Evolutionary conservation across 768 basidiomycete genomes (phyloP), one percentile per base, ranked within the genome.

Genomic region (Boletus huronensis): DNA sequence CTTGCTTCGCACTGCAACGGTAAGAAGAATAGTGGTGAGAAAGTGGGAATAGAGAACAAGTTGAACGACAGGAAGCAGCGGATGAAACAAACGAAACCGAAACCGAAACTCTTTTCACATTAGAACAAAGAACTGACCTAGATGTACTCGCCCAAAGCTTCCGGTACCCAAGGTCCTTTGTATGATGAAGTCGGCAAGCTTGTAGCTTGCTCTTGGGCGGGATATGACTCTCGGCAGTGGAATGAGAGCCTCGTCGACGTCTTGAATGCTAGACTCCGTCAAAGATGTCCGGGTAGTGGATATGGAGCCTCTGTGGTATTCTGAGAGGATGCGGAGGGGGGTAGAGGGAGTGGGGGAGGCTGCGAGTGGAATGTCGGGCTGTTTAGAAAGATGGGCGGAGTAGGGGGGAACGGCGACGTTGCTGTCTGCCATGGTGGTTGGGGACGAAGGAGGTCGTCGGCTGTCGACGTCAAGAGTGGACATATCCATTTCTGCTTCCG

Each of bases 121-220:
- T 16, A 14, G 51, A 41, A 49, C 21, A 55, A 52, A 47, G 40
- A 9, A 52, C 64, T 28, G 54, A 91, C 91, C 91, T 38, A 93
- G 76, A 72, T 93, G 91, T 0, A 99, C 97, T n/a, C 94, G 82
- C 2, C 97, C 97, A 70, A 99, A 98, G 66, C 93, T 97, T 1
- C 97, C 97, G 1, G 94, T 98, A 0, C 97, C 96, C 48, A 93
- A 70, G 14, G 89, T 93, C 26, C 90, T 77, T 62, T 89, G 85
- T 58, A 93, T 85, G 59, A 84, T 80, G 59, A 93, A 93, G 67
- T 93, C 91, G 40, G 76, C 61, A 21, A 93, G 79, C 28, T 82
- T 80, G 70, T 92, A 93, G 17, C 77, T 78, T 25, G 84, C 88
- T 61, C 82, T 85, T 14, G 80, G 78, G 53, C 84, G 72, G 40